phyloP scores from a whole-genome alignment of 2,329 filamentous ascomycete genomes.

The Exophiala mesophila region DNA sequence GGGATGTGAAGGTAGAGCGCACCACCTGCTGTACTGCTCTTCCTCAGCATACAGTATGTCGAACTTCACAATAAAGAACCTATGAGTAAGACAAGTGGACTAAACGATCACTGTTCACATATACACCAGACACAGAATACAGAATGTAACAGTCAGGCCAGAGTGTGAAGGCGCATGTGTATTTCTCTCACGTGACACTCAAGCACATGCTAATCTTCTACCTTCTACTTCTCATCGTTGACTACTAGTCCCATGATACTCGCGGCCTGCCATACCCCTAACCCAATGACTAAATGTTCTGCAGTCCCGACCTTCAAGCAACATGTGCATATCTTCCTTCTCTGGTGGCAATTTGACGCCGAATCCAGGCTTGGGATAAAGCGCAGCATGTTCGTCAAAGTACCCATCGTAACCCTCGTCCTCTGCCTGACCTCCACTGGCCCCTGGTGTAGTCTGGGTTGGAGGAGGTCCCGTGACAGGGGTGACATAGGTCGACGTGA shows the following conservation, averaged over 20 bases:
- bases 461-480: slow-evolving; percentile 11
- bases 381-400: slow-evolving; percentile 52
- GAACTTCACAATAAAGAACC: no score
- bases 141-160: no score
- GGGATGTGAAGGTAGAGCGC: no score
- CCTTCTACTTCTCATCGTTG: background rate
- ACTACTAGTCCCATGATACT: slow-evolving; percentile 19
- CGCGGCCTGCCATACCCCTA: slow-evolving; percentile 14
- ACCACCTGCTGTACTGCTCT: no score
- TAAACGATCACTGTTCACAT: no score
- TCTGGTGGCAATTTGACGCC: slow-evolving; percentile 56
- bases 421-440: slow-evolving; percentile 21
- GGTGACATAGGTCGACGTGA: slow-evolving; percentile 24
- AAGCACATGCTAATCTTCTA: no score
- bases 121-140: no score
- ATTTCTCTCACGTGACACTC: no score
- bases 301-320: slow-evolving; percentile 55
- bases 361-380: slow-evolving; percentile 57
- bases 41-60: no score
- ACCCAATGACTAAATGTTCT: slow-evolving; percentile 52
- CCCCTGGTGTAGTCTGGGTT: slow-evolving; percentile 5
- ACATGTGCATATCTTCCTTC: slow-evolving; percentile 55
- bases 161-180: no score
- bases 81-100: no score
- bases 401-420: slow-evolving; percentile 43